Percentiles rank a stretch among this genome's conserved stretches.
These are phyloP conservation scores for Santalum album DNA, from an alignment of 164 flowering plant species.

Conservation along the genomic window DNA sequence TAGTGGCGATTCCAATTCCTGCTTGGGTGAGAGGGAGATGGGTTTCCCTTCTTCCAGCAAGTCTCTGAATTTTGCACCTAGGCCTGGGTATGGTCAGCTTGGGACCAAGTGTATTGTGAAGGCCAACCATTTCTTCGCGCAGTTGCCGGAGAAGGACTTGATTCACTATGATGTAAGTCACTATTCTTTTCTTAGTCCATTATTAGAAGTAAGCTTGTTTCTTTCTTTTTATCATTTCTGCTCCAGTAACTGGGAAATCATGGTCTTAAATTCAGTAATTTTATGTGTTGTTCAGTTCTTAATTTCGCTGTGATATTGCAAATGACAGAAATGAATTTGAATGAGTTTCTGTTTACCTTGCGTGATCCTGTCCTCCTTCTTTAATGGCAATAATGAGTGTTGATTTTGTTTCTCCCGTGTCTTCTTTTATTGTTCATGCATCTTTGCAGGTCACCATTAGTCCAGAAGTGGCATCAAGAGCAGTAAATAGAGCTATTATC, in stretches of 20 bases:
- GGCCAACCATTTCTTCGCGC: conserved; percentile 91
- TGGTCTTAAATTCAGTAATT: conserved; percentile 12
- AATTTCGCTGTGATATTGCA: conserved; percentile 17
- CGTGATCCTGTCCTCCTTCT: conserved; percentile 12
- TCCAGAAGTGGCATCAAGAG: conserved; percentile 76
- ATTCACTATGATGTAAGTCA: conserved; percentile 87
- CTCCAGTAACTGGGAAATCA: no score
- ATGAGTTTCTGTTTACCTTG: not conserved
- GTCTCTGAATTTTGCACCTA: conserved; percentile 50
- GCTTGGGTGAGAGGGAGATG: conserved; percentile 31
- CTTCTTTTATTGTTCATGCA: conserved; percentile 9
- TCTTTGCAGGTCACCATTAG: conserved; percentile 62
- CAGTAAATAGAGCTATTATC: conserved; percentile 66
- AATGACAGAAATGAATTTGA: conserved; percentile 18
- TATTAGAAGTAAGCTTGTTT: no score
- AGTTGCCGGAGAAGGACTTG: conserved; percentile 79
- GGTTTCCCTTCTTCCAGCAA: conserved; percentile 71
- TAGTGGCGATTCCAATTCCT: no score
- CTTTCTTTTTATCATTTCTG: no score
- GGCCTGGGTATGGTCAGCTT: conserved; percentile 77
- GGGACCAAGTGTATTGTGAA: conserved; percentile 88
- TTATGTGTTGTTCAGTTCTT: conserved; percentile 7
- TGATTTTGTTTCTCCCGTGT: conserved; percentile 6
- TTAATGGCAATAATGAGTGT: not conserved
- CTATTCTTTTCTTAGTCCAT: no score